A percentile compares a stretch with the other conserved stretches of the same genome.
Conservation (phyloP, 257 asterid species). For the Phtheirospermum japonicum region DNA sequence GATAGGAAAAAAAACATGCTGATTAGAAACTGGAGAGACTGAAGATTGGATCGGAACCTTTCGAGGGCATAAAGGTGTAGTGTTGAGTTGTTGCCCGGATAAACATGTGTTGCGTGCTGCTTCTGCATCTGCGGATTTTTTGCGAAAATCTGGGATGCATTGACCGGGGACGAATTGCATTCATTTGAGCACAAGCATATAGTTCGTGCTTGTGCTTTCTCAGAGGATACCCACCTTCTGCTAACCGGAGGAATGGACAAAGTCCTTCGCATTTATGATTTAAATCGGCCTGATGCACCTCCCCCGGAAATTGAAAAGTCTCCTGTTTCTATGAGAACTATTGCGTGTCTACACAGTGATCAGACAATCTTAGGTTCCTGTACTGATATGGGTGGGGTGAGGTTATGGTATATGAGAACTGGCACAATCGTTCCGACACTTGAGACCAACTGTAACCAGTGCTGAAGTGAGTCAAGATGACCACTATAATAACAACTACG, state of each 20-base stretch:
- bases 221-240: too few relatives aligned
- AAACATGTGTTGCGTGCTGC: slow-evolving; percentile 90
- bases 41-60: slow-evolving; percentile 99
- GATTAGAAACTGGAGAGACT: slow-evolving; percentile 95
- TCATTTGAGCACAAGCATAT: too few relatives aligned
- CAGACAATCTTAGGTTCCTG: slow-evolving; percentile 87
- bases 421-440: slow-evolving; percentile 82
- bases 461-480: slow-evolving; percentile 98
- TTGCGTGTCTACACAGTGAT: slow-evolving; percentile 91
- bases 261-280: slow-evolving; percentile 72
- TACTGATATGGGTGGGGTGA: slow-evolving; percentile 99
- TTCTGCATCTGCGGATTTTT: slow-evolving; percentile 95
- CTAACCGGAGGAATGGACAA: slow-evolving; percentile 90
- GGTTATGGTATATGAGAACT: slow-evolving; percentile 97
- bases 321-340: slow-evolving; percentile 84
- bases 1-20: too few relatives aligned
- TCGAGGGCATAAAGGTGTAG: slow-evolving; percentile 99
- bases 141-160: slow-evolving; percentile 98
- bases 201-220: too few relatives aligned
- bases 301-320: slow-evolving; percentile 87
- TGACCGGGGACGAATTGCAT: slow-evolving; percentile 86
- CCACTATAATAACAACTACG: slow-evolving; percentile 84
- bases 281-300: slow-evolving; percentile 76
- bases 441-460: slow-evolving; percentile 87
- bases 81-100: slow-evolving; percentile 93